A percentile compares a stretch with the other conserved stretches of the same genome.
Evolutionary conservation across 306 rosid genomes (phyloP).

Genomic region (Corylus americana): DNA sequence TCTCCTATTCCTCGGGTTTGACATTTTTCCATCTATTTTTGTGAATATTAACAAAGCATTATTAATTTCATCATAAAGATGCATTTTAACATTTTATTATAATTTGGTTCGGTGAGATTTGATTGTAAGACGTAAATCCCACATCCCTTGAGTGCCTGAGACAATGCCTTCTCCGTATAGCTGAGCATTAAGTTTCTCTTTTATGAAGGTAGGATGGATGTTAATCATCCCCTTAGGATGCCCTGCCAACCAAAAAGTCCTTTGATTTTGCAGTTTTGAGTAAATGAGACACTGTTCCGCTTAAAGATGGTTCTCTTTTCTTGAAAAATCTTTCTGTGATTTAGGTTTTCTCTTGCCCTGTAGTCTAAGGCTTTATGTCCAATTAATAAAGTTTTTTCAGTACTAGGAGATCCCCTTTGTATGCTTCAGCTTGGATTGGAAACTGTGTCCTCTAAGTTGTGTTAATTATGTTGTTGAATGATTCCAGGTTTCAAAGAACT

Average conservation of each 20-base stretch:
- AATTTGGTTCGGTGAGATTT: neutral
- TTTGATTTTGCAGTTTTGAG: neutral
- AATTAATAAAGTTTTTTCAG: neutral
- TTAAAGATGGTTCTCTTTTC: neutral
- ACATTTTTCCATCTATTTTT: neutral
- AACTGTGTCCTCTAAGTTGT: neutral
- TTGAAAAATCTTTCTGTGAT: neutral
- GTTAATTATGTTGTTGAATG: neutral
- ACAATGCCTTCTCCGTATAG: neutral
- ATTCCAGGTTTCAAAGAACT: conserved; percentile 31
- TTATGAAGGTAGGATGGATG: neutral
- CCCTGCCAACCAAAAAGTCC: neutral
- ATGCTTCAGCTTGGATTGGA: neutral
- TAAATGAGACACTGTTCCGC: neutral
- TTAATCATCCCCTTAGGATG: neutral
- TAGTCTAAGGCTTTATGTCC: neutral
- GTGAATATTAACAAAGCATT: neutral
- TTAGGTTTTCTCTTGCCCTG: neutral
- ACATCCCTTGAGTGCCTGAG: neutral
- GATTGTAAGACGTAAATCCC: neutral
- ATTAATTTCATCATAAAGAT: neutral
- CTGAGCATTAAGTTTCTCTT: neutral
- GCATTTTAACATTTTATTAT: neutral
- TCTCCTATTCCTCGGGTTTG: neutral
- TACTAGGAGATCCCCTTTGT: neutral